A percentile compares a stretch with the other conserved stretches of the same genome.
phyloP scores from a whole-genome alignment of 31 red algal species.

The Porphyra umbilicalis region DNA sequence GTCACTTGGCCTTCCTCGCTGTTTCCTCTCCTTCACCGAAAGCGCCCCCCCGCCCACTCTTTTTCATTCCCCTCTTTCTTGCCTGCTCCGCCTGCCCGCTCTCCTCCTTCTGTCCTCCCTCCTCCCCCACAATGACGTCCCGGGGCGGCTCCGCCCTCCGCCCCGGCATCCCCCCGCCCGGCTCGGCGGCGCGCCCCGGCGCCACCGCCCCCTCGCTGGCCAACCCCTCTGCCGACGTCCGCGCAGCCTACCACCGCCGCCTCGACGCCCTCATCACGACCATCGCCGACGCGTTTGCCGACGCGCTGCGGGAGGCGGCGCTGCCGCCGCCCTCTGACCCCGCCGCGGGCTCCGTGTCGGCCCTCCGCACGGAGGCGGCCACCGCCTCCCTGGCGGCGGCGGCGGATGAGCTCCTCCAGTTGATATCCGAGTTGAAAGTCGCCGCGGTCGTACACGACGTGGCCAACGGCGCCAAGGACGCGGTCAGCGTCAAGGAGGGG shows the following conservation, averaged over 20 bases:
- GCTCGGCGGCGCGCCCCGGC: not conserved
- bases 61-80: not conserved
- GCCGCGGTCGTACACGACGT: not conserved
- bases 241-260: not conserved
- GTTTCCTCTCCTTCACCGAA: too few relatives aligned
- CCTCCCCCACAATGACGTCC: not conserved
- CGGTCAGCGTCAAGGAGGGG: not conserved
- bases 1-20: too few relatives aligned
- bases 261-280: not conserved
- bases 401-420: not conserved
- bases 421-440: not conserved
- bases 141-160: not conserved
- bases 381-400: not conserved
- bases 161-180: not conserved
- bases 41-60: too few relatives aligned
- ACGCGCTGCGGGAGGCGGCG: not conserved
- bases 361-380: not conserved
- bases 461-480: not conserved
- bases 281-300: not conserved
- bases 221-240: not conserved
- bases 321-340: not conserved
- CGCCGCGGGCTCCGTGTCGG: not conserved
- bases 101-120: not conserved
- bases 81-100: not conserved
- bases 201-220: not conserved